A percentile compares a stretch with the other conserved stretches of the same genome.
Conservation (phyloP, 2,329 filamentous ascomycete genomes). For the Aureobasidium pullulans region DNA sequence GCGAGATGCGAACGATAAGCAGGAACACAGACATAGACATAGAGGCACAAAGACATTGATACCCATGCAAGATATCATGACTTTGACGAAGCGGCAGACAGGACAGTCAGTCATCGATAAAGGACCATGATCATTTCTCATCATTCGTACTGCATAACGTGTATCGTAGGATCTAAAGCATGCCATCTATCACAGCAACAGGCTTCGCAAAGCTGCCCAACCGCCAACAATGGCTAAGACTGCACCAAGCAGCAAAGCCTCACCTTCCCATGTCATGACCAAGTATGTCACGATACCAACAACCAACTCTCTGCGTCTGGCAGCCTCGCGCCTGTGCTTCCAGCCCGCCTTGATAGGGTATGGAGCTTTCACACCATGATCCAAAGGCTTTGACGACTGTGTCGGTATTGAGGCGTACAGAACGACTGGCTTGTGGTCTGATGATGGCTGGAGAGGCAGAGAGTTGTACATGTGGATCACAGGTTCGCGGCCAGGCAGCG, state of each 20-base stretch:
- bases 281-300: slow-evolving; percentile 54
- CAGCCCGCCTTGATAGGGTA: slow-evolving; percentile 53
- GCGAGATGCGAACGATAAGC: no score
- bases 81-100: no score
- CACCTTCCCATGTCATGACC: slow-evolving; percentile 39
- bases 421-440: slow-evolving; percentile 81
- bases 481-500: slow-evolving; percentile 45
- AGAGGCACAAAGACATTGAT: background rate
- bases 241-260: slow-evolving; percentile 29
- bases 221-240: slow-evolving; percentile 26
- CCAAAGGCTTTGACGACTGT: slow-evolving; percentile 26
- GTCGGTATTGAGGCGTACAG: slow-evolving; percentile 60
- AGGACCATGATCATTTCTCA: background rate
- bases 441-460: slow-evolving; percentile 70
- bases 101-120: no score
- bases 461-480: slow-evolving; percentile 58
- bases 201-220: slow-evolving; percentile 21
- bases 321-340: slow-evolving; percentile 45
- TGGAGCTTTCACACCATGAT: slow-evolving; percentile 29
- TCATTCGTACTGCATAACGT: background rate
- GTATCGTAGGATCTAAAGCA: background rate
- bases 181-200: slow-evolving; percentile 1
- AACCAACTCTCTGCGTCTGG: slow-evolving; percentile 51
- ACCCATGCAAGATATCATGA: background rate
- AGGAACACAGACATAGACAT: background rate